Percentiles rank a stretch among this genome's conserved stretches.
These are phyloP conservation scores for Dendrobium huoshanense DNA, from an alignment of 106 monocot species.

Conservation along the genomic window DNA sequence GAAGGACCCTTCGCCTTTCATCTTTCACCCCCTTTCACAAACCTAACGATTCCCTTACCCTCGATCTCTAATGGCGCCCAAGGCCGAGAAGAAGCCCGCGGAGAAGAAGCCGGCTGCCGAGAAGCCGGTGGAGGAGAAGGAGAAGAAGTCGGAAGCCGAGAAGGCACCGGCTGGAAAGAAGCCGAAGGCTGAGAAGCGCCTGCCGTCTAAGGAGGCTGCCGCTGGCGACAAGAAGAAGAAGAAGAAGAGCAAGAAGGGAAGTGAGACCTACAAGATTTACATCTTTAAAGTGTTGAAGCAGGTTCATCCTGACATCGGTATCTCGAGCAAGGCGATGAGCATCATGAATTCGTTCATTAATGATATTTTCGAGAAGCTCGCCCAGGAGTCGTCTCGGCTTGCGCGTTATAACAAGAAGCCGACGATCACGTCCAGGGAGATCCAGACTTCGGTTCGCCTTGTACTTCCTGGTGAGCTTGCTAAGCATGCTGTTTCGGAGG, in stretches of 20 bases:
- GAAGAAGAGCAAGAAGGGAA: constrained; percentile 15
- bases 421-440: constrained; percentile 71
- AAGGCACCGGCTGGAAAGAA: constrained; percentile 10
- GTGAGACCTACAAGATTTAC: constrained; percentile 41
- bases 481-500: constrained; percentile 57
- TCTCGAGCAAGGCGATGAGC: constrained; percentile 90
- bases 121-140: constrained; percentile 15
- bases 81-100: constrained; percentile 84
- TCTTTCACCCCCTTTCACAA: neutral
- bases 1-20: neutral
- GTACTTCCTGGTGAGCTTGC: constrained; percentile 78
- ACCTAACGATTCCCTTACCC: neutral
- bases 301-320: constrained; percentile 42
- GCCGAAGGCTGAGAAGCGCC: constrained; percentile 16
- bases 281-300: constrained; percentile 40
- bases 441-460: constrained; percentile 69
- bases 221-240: constrained; percentile 21
- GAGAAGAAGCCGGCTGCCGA: constrained; percentile 74
- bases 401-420: constrained; percentile 83
- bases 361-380: constrained; percentile 99
- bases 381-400: constrained; percentile 52
- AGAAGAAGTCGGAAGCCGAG: constrained; percentile 31
- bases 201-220: constrained; percentile 11
- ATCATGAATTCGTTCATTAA: constrained; percentile 99
- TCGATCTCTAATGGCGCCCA: constrained; percentile 52